Conservation (phyloP, 176 grass and related monocot species). For the Cymbopogon citratus region DNA sequence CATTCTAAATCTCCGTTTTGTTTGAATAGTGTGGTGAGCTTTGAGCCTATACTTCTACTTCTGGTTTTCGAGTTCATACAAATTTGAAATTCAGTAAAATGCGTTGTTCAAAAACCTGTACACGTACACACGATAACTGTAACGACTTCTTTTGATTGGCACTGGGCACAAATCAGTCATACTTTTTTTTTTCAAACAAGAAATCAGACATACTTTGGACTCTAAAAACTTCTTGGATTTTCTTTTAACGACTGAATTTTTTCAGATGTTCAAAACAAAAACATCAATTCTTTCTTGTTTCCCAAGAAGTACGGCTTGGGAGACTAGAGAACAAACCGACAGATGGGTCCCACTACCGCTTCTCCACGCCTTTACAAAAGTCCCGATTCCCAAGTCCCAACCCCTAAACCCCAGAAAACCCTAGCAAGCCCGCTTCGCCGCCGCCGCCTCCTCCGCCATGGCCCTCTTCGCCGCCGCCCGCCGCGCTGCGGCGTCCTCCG, state of each 20-base stretch:
- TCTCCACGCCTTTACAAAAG: neutral
- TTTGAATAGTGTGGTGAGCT: neutral
- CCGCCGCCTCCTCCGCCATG: neutral
- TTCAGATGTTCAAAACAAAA: neutral
- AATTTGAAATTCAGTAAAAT: neutral
- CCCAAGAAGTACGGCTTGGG: neutral
- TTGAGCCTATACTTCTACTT: neutral
- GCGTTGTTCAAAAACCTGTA: neutral
- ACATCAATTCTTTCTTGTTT: neutral
- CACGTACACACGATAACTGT: neutral
- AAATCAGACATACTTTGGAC: neutral
- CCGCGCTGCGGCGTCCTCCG: constrained; percentile 23
- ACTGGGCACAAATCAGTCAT: neutral
- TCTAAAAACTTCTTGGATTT: neutral
- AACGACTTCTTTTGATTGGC: neutral
- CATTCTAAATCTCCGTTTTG: neutral
- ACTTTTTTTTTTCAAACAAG: no score
- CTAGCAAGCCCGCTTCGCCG: constrained; percentile 21
- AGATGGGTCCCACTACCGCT: neutral
- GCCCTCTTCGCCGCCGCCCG: constrained; percentile 39
- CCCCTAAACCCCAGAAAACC: constrained; percentile 24
- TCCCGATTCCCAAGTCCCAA: neutral
- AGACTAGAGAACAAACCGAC: neutral
- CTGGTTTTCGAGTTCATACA: neutral
- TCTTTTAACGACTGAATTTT: neutral